Evolutionary conservation across 1,284 basidiomycete genomes (phyloP).

Genomic region (Erythrobasidium hasegawianum): DNA sequence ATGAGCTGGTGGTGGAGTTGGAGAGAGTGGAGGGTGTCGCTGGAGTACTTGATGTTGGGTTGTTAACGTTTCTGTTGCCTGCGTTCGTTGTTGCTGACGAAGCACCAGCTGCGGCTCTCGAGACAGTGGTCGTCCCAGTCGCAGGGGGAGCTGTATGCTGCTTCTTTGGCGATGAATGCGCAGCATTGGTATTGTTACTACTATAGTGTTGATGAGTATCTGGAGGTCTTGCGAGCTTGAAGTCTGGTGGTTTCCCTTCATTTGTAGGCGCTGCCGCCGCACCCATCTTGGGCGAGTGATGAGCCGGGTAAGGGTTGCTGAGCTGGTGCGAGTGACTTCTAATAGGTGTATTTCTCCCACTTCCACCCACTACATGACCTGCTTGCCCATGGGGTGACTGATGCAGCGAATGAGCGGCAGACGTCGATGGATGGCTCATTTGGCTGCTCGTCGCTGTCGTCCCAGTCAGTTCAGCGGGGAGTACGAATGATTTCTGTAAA

Average conservation of each 20-base stretch:
- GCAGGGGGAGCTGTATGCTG: neutral
- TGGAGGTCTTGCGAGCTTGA: slow-evolving; percentile 31
- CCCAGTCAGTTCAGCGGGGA: slow-evolving; percentile 9
- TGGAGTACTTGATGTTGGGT: slow-evolving; percentile 1
- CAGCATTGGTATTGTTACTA: neutral
- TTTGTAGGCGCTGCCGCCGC: too few relatives aligned
- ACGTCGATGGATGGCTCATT: slow-evolving; percentile 6
- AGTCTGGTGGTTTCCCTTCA: slow-evolving; percentile 20
- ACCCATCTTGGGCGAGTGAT: slow-evolving; percentile 3
- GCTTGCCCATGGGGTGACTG: slow-evolving; percentile 15
- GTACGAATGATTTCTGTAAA: slow-evolving; percentile 28
- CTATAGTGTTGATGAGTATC: slow-evolving; percentile 8
- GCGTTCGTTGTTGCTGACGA: neutral
- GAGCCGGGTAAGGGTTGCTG: slow-evolving; percentile 17
- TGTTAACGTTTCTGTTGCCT: neutral
- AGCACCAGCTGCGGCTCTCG: neutral
- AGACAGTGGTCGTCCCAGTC: neutral
- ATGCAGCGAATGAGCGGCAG: slow-evolving; percentile 22
- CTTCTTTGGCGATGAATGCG: neutral
- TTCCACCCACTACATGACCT: slow-evolving; percentile 9
- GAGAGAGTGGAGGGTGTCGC: slow-evolving; percentile 2
- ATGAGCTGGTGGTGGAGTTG: neutral
- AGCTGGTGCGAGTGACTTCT: slow-evolving; percentile 7
- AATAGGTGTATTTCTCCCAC: slow-evolving; percentile 22
- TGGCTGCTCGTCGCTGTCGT: slow-evolving; percentile 19